Evolutionary conservation across 208 protist genomes (phyloP), one percentile per base, ranked within the genome.

Genomic region (Sergeia podlipaevii): DNA sequence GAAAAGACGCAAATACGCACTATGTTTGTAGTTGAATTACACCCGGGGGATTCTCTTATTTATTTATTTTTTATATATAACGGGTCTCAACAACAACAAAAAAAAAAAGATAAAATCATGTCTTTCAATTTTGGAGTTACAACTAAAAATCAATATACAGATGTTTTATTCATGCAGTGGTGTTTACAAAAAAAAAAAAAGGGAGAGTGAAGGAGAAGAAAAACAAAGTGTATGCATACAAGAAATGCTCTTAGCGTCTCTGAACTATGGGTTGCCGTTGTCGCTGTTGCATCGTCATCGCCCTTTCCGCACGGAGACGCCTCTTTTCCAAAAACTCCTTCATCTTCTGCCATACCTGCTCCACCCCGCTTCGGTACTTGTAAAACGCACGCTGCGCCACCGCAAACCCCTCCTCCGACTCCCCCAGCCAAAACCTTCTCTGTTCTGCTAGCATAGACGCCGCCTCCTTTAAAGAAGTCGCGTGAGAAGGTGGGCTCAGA

Each of bases 381-480:
- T 42, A 26, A 30, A 89, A 86, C 20, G 72, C 80, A 34, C 60
- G 48, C 30, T 55, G 38, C 17, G 85, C 80, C 0, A 89, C 51
- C 20, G 23, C 28, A 45, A 83, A 77, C 5, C 80, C 74, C 13
- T 77, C 77, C 2, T 84, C 78, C 2, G 71, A 75, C 48, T 87
- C 80, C 0, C 80, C 85, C 2, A 86, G 47, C 80, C 85, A 92
- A 43, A 89, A 85, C 1, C 44, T 55, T 41, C 53, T 51, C 43
- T 83, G 79, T 20, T 29, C 50, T 0, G n/a, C 32, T 6, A 63
- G 17, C 2, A 49, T 30, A 24, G 8, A 36, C 4, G 20, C 0
- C 1, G 32, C n/a, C n/a, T n/a, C n/a, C n/a, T n/a, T n/a, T n/a
- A n/a, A n/a, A n/a, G n/a, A n/a, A n/a, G n/a, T n/a, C n/a, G n/a